Percentiles rank a stretch among this genome's conserved stretches.
Evolutionary conservation across 257 asterid genomes (phyloP).

Genomic region (Henckelia pumila): DNA sequence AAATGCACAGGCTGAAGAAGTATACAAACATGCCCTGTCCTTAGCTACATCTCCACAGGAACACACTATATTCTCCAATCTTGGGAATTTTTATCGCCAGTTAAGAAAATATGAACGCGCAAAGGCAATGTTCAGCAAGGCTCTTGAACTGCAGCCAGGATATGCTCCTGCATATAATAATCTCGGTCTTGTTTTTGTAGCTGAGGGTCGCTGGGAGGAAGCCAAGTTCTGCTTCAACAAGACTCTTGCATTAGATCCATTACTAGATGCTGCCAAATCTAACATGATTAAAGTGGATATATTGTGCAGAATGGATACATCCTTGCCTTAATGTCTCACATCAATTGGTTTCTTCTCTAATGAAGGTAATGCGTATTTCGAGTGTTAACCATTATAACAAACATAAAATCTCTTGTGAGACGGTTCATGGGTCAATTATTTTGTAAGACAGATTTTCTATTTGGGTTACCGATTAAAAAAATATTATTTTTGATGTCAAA

Average conservation of each 20-base stretch:
- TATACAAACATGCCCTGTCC: slow-evolving; percentile 72
- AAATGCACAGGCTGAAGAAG: slow-evolving; percentile 72
- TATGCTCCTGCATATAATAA: slow-evolving; percentile 97
- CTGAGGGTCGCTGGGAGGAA: slow-evolving; percentile 78
- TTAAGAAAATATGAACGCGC: slow-evolving; percentile 57
- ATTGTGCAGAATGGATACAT: slow-evolving; percentile 40
- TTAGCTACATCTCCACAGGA: slow-evolving; percentile 73
- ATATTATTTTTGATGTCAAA: too few relatives aligned
- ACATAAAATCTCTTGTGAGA: too few relatives aligned
- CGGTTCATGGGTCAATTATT: too few relatives aligned
- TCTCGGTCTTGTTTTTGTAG: slow-evolving; percentile 91
- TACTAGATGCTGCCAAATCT: slow-evolving; percentile 91
- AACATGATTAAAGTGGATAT: slow-evolving; percentile 60
- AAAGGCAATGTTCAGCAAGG: slow-evolving; percentile 87
- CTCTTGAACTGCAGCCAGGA: slow-evolving; percentile 92
- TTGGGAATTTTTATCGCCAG: slow-evolving; percentile 86
- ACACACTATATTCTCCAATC: slow-evolving; percentile 71
- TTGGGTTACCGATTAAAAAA: too few relatives aligned
- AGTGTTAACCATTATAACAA: not conserved
- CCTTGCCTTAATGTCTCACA: slow-evolving; percentile 28
- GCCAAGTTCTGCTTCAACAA: slow-evolving; percentile 81
- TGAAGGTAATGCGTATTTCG: slow-evolving; percentile 20
- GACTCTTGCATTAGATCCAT: slow-evolving; percentile 77
- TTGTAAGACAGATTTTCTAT: too few relatives aligned
- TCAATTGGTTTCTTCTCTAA: slow-evolving; percentile 17